Conservation (phyloP, 805 yeast species). For the Wickerhamomyces bovis region DNA sequence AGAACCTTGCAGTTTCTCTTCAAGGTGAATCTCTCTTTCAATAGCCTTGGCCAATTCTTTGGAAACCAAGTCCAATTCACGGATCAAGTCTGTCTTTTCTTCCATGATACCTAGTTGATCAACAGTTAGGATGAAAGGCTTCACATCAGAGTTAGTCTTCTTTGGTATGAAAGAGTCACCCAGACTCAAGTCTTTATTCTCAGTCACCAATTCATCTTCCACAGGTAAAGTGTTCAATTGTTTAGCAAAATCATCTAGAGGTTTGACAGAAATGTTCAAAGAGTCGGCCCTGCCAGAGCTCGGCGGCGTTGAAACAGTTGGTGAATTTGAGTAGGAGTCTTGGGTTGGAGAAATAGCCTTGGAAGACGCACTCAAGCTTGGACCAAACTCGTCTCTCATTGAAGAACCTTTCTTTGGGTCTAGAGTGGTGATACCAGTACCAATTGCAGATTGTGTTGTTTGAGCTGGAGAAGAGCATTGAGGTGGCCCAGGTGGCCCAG, state of each 20-base stretch:
- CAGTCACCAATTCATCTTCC: background rate
- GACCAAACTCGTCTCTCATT: background rate
- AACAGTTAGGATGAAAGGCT: conserved; percentile 38
- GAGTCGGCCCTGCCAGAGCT: background rate
- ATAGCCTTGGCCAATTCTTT: conserved; percentile 69
- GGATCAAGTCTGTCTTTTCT: conserved; percentile 51
- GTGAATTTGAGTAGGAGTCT: background rate
- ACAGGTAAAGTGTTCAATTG: background rate
- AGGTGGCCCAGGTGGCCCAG: background rate
- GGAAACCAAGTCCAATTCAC: conserved; percentile 63
- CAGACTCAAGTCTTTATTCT: conserved; percentile 8
- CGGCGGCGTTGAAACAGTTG: background rate
- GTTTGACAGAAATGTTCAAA: background rate
- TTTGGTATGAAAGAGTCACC: conserved; percentile 16
- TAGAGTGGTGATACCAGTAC: background rate
- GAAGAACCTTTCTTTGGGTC: background rate
- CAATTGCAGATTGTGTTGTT: background rate
- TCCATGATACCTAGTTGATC: conserved; percentile 59
- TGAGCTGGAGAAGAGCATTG: background rate
- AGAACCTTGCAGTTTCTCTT: conserved; percentile 31
- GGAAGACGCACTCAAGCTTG: background rate
- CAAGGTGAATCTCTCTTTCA: conserved; percentile 59
- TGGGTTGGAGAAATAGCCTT: background rate
- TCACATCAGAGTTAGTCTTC: conserved; percentile 4
- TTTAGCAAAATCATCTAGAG: background rate